Evolutionary conservation across 2,329 filamentous ascomycete genomes (phyloP).

Genomic region (Tolypocladium nubicola): DNA sequence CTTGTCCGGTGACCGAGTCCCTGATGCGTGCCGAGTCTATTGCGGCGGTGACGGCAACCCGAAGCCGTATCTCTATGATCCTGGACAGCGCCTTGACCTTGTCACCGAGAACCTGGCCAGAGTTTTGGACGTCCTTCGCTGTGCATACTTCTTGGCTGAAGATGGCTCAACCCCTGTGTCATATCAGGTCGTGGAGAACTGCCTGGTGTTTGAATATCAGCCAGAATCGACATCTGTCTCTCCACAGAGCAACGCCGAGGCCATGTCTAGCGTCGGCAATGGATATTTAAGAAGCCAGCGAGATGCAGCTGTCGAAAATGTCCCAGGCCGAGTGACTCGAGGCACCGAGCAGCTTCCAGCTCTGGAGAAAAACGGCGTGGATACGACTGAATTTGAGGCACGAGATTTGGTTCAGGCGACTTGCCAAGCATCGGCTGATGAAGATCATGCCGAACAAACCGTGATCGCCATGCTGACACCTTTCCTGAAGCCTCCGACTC

Average conservation of each 20-base stretch:
- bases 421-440: constrained; percentile 3
- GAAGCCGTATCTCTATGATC: constrained; percentile 27
- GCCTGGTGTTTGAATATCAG: constrained; percentile 23
- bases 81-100: constrained; percentile 18
- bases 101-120: constrained; percentile 32
- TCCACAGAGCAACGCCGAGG: not conserved
- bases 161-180: constrained; percentile 28
- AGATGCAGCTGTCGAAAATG: not conserved
- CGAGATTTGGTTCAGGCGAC: not conserved
- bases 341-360: not conserved
- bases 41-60: constrained; percentile 20
- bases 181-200: constrained; percentile 14
- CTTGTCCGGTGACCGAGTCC: constrained; percentile 26
- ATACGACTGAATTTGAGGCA: not conserved
- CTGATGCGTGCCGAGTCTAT: constrained; percentile 28
- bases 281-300: not conserved
- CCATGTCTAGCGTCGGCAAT: not conserved
- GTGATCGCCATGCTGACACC: constrained; percentile 38
- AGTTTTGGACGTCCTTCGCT: constrained; percentile 36
- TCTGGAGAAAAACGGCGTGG: not conserved
- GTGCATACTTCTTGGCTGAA: constrained; percentile 35
- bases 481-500: constrained; percentile 35
- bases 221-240: constrained; percentile 1
- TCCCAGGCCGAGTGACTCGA: not conserved
- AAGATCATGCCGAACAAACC: constrained; percentile 23